Base-by-base conservation (phyloP, 441 rosid genomes). In the Erodium trifolium region DNA sequence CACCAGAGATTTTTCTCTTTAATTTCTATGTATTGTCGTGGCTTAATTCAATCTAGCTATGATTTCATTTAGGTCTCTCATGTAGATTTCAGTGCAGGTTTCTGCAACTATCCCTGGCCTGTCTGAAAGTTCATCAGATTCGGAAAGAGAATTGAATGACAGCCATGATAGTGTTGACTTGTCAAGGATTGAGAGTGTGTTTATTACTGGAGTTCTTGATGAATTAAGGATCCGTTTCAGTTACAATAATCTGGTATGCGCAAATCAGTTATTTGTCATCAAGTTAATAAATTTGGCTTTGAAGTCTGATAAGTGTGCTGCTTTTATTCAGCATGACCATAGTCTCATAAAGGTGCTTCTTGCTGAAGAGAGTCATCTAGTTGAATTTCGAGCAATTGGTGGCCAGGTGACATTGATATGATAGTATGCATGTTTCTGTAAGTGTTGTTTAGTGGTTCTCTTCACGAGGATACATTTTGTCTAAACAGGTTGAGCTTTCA, bases 371-470 rank as follows among this genome's bases (percentile, higher is more conserved):
- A 78, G 80, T 70, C 79, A 73, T 78, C 79, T 89, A 34, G 88
- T 87, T 78, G 96, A 92, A 78, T 90, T 95, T 76, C 87, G 98
- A 84, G 99, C 99, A 69, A 76, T 79, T 72, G 97, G 98, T 78
- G 99, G 99, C 67, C 96, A 84, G 97, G 99, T 95, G 59, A 75
- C 75, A 70, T 71, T 68, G 51, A 37, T 64, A 34, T 67, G 66
- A 39, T 65, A 66, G 6, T 37, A 65, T 43, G 12, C 45, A 59
- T 31, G 69, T 67, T 68, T 70, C 68, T 53, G 65, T 53, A 51
- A 75, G 67, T 73, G 68, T 37, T 68, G 31, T 53, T 63, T 73
- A 74, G 67, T 11, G 69, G 47, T 57, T 60, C 74, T 14, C 59
- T n/a, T 63, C 69, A 69, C 68, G 73, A 66, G 71, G 74, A 71